Conservation (phyloP, 2,329 filamentous ascomycete genomes). For the Xylariaceae sp. region DNA sequence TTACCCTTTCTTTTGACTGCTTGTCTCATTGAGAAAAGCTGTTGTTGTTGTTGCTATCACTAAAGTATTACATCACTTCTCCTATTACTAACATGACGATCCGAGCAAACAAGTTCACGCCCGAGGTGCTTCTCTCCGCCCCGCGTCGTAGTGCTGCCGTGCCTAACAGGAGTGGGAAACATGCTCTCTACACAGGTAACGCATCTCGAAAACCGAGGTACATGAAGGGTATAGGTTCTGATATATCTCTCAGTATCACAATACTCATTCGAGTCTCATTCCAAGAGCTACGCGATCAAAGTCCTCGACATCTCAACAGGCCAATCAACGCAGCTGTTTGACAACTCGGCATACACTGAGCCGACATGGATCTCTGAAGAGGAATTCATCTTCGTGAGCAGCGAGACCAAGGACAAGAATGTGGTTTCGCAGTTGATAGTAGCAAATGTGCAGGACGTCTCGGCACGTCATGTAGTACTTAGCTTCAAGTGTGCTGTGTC, state of each 20-base stretch:
- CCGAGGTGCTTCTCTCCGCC: conserved; percentile 72
- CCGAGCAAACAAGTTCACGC: conserved; percentile 68
- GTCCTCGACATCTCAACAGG: conserved; percentile 68
- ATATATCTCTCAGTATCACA: conserved; percentile 54
- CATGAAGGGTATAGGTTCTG: conserved; percentile 29
- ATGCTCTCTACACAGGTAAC: conserved; percentile 62
- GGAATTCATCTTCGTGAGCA: conserved; percentile 57
- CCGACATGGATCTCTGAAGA: conserved; percentile 73
- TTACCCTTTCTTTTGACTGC: too few relatives aligned
- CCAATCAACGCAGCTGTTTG: conserved; percentile 62
- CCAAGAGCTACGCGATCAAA: conserved; percentile 65
- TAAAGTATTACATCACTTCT: too few relatives aligned
- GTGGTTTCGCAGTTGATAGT: conserved; percentile 47
- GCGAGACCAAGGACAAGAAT: conserved; percentile 44
- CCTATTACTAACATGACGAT: conserved; percentile 59
- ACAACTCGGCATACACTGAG: conserved; percentile 64
- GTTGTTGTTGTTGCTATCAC: too few relatives aligned
- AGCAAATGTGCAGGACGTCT: conserved; percentile 34
- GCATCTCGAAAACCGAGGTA: conserved; percentile 1
- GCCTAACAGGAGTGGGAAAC: conserved; percentile 66
- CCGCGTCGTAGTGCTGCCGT: conserved; percentile 68
- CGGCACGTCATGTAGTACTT: conserved; percentile 45
- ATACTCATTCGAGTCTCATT: conserved; percentile 77
- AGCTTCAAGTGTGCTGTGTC: conserved; percentile 52
- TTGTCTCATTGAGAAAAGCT: too few relatives aligned